phyloP scores from a whole-genome alignment of 2,329 filamentous ascomycete genomes.

The Talaromyces pinophilus region DNA sequence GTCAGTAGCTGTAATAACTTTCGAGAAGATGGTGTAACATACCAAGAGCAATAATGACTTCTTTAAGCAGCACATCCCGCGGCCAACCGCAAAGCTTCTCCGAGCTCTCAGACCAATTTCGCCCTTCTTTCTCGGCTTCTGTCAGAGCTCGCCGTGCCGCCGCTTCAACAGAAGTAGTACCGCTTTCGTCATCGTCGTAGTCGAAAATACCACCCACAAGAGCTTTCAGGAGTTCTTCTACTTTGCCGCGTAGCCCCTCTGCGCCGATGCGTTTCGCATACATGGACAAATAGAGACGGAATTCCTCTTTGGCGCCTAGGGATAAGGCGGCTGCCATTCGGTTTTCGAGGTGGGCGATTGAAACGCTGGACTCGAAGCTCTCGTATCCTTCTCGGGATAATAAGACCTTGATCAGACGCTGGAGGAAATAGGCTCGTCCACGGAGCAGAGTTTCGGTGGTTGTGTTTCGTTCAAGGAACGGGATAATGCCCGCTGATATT shows the following conservation, averaged over 20 bases:
- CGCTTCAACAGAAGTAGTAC: constrained; percentile 26
- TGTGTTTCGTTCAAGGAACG: constrained; percentile 88
- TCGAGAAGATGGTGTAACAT: constrained; percentile 43
- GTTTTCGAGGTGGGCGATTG: constrained; percentile 93
- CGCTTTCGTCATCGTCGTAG: constrained; percentile 54
- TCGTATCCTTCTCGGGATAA: constrained; percentile 89
- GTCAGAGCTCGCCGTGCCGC: constrained; percentile 27
- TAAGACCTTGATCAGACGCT: constrained; percentile 85
- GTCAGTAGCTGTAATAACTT: background rate
- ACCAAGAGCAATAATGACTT: constrained; percentile 91
- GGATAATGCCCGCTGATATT: constrained; percentile 88
- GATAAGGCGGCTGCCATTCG: constrained; percentile 85
- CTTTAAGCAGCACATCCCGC: constrained; percentile 80
- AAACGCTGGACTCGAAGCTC: constrained; percentile 84
- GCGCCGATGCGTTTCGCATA: constrained; percentile 94
- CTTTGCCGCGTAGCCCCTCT: constrained; percentile 82
- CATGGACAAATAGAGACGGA: constrained; percentile 93
- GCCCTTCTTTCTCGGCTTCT: constrained; percentile 43
- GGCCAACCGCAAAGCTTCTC: constrained; percentile 89
- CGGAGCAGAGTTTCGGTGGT: constrained; percentile 90
- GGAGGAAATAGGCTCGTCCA: constrained; percentile 85
- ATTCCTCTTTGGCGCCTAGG: constrained; percentile 85
- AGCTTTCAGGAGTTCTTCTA: constrained; percentile 84
- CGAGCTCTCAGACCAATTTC: constrained; percentile 51
- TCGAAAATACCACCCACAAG: constrained; percentile 71